Conservation (phyloP, 306 rosid genomes). For the Pterocarpus santalinus region DNA sequence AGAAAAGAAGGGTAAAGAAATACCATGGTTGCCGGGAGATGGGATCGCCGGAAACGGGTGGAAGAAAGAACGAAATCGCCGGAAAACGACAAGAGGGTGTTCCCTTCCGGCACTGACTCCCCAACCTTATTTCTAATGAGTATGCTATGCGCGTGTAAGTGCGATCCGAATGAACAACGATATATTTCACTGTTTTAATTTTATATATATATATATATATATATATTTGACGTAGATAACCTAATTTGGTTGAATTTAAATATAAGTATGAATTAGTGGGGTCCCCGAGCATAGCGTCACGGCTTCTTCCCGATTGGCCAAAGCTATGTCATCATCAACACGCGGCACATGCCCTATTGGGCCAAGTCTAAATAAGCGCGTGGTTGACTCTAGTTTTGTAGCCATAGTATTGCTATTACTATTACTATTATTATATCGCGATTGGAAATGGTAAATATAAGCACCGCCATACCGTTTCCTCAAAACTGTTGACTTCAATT, state of each 20-base stretch:
- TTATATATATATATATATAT: neutral
- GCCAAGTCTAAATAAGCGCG: neutral
- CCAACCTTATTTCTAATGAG: constrained; percentile 31
- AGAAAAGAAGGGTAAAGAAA: neutral
- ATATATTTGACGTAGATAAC: neutral
- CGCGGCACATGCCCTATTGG: neutral
- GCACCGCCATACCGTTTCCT: neutral
- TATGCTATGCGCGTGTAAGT: neutral
- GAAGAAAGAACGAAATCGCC: constrained; percentile 48
- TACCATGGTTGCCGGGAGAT: constrained; percentile 48
- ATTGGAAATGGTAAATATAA: neutral
- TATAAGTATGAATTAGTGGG: neutral
- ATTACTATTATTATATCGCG: neutral
- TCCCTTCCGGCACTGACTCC: constrained; percentile 49
- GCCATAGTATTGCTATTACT: too few species aligned
- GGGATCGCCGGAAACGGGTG: constrained; percentile 38
- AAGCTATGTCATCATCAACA: neutral
- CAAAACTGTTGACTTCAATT: too few species aligned
- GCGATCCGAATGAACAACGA: constrained; percentile 24
- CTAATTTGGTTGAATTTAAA: neutral
- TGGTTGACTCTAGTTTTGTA: neutral
- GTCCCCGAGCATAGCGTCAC: constrained; percentile 53
- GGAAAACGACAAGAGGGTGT: constrained; percentile 44
- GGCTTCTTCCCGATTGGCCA: constrained; percentile 48
- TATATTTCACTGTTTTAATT: constrained; percentile 1